Conservation (phyloP, 768 basidiomycete genomes). For the Saitozyma sp. region DNA sequence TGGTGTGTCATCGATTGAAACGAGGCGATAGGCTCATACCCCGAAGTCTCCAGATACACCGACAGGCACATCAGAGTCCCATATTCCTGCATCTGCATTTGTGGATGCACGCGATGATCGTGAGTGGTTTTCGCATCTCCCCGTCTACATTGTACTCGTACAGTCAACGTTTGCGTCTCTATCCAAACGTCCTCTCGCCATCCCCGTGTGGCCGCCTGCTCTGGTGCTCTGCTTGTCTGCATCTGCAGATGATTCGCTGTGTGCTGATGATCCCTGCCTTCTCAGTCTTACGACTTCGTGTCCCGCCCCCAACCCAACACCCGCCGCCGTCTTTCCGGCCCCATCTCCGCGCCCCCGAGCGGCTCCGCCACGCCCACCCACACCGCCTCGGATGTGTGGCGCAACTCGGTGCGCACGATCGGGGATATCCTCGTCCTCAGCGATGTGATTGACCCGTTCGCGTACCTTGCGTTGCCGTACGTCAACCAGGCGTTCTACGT, state of each 20-base stretch:
- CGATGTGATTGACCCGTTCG: slow-evolving; percentile 11
- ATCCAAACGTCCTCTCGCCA: background rate
- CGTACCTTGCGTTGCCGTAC: slow-evolving; percentile 12
- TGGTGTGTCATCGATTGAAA: too few species aligned
- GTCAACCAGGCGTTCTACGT: slow-evolving; percentile 19
- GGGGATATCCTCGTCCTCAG: slow-evolving; percentile 14
- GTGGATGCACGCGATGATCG: too few species aligned
- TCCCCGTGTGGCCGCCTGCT: too few species aligned
- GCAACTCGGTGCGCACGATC: slow-evolving; percentile 11
- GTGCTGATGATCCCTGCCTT: background rate
- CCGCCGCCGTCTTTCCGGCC: slow-evolving; percentile 13
- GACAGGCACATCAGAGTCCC: too few species aligned
- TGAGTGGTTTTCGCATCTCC: background rate
- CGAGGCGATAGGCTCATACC: too few species aligned
- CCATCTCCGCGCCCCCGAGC: slow-evolving; percentile 12
- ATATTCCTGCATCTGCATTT: too few species aligned
- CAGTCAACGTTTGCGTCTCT: background rate
- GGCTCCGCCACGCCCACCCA: slow-evolving; percentile 5
- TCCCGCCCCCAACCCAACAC: background rate
- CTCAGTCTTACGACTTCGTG: slow-evolving; percentile 4
- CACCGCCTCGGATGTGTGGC: slow-evolving; percentile 7
- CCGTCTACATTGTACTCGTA: too few species aligned
- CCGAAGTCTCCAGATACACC: too few species aligned
- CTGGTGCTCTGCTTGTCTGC: background rate
- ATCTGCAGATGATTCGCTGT: background rate